These are phyloP conservation scores for Carex kokanica DNA, from an alignment of 176 grass and related monocot genomes.

Conservation along the genomic window DNA sequence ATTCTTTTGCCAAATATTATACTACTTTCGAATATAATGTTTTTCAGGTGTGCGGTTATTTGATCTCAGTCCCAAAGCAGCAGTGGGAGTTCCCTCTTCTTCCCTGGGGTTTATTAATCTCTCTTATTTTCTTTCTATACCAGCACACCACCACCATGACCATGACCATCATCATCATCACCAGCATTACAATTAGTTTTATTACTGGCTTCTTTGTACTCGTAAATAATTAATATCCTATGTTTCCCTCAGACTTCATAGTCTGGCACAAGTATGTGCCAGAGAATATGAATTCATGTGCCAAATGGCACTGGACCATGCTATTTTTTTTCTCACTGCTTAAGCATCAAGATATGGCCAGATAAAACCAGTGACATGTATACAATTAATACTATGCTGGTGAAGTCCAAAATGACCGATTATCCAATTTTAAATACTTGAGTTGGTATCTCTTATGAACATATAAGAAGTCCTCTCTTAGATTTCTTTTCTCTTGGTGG, in stretches of 20 bases:
- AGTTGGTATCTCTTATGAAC: neutral
- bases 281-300: neutral
- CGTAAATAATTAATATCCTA: neutral
- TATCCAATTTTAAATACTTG: neutral
- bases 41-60: slow-evolving; percentile 71
- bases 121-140: neutral
- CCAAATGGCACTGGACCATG: neutral
- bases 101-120: slow-evolving; percentile 69
- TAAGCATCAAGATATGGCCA: neutral
- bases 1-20: neutral
- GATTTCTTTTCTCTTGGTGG: neutral
- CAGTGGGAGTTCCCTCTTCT: slow-evolving; percentile 88
- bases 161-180: neutral
- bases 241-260: neutral
- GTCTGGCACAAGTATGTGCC: neutral
- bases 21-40: slow-evolving; percentile 12
- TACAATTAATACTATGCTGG: neutral
- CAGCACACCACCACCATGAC: neutral
- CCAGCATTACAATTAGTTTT: neutral
- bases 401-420: neutral
- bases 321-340: neutral
- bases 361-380: slow-evolving; percentile 7
- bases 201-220: neutral
- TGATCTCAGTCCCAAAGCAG: slow-evolving; percentile 75
- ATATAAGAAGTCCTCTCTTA: neutral